A percentile compares a stretch with the other conserved stretches of the same genome.
Conservation (phyloP, 2,329 filamentous ascomycete genomes). For the Fusarium sp. region DNA sequence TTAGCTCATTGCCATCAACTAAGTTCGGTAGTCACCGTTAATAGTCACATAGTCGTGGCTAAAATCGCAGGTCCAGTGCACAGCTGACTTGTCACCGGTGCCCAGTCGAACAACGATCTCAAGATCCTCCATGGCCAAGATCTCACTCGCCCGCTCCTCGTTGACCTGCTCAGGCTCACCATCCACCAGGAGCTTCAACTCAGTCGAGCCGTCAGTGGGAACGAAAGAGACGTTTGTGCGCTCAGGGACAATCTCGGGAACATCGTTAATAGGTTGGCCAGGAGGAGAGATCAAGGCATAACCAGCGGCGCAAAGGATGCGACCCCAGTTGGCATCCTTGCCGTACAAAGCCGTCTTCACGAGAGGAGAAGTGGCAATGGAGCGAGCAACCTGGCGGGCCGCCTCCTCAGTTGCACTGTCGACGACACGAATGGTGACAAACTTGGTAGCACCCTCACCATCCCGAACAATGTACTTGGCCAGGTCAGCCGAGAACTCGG, state of each 20-base stretch:
- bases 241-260: slow-evolving; percentile 70
- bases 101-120: slow-evolving; percentile 79
- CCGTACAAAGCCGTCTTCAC: slow-evolving; percentile 98
- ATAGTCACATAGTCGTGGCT: slow-evolving; percentile 80
- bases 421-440: slow-evolving; percentile 87
- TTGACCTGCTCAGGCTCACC: slow-evolving; percentile 83
- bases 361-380: slow-evolving; percentile 88
- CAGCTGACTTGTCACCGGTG: slow-evolving; percentile 71
- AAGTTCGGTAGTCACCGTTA: slow-evolving; percentile 73
- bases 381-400: slow-evolving; percentile 80
- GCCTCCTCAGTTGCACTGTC: slow-evolving; percentile 73
- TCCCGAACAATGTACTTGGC: slow-evolving; percentile 94
- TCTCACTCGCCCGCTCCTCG: slow-evolving; percentile 77
- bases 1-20: slow-evolving; percentile 11
- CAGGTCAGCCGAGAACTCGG: slow-evolving; percentile 79
- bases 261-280: slow-evolving; percentile 63
- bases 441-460: slow-evolving; percentile 97
- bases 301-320: slow-evolving; percentile 92
- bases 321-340: slow-evolving; percentile 97
- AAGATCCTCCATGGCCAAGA: slow-evolving; percentile 77
- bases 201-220: slow-evolving; percentile 76
- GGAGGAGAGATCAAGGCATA: slow-evolving; percentile 73
- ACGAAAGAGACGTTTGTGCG: slow-evolving; percentile 81
- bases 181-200: slow-evolving; percentile 77
- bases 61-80: slow-evolving; percentile 87